Conservation (phyloP, 257 asterid genomes). For the Nicotiana paniculata region DNA sequence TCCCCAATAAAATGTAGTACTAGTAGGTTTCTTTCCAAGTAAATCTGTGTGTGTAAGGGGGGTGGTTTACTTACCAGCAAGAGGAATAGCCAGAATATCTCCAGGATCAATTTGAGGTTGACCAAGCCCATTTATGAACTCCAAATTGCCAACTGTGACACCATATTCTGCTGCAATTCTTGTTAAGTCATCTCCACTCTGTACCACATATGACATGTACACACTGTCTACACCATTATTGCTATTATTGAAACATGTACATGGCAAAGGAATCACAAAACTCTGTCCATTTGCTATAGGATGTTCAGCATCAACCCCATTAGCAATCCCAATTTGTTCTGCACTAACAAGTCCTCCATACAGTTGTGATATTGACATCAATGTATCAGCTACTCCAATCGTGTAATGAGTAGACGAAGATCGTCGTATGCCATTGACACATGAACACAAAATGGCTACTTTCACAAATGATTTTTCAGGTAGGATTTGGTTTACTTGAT, state of each 20-base stretch:
- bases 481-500: constrained; percentile 1
- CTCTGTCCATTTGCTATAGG: background rate
- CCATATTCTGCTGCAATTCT: constrained; percentile 9
- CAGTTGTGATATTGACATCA: constrained; percentile 12
- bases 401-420: constrained; percentile 11
- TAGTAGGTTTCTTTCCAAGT: background rate
- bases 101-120: constrained; percentile 12
- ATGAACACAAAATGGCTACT: constrained; percentile 5
- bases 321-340: constrained; percentile 12
- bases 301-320: background rate
- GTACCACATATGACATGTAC: constrained; percentile 20
- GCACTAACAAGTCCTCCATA: constrained; percentile 16
- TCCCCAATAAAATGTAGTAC: background rate
- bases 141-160: background rate
- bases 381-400: constrained; percentile 4
- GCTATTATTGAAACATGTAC: constrained; percentile 16
- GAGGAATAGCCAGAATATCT: constrained; percentile 21
- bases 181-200: background rate
- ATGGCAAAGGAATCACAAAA: constrained; percentile 14
- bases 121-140: constrained; percentile 15
- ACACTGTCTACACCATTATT: constrained; percentile 11
- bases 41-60: background rate
- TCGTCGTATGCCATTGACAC: constrained; percentile 13
- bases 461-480: background rate
- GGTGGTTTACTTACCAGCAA: constrained; percentile 9